Percentiles rank a stretch among this genome's conserved stretches.
These are phyloP conservation scores for Penicillium janthinellum DNA, from an alignment of 2,329 filamentous ascomycete genomes.

Conservation along the genomic window DNA sequence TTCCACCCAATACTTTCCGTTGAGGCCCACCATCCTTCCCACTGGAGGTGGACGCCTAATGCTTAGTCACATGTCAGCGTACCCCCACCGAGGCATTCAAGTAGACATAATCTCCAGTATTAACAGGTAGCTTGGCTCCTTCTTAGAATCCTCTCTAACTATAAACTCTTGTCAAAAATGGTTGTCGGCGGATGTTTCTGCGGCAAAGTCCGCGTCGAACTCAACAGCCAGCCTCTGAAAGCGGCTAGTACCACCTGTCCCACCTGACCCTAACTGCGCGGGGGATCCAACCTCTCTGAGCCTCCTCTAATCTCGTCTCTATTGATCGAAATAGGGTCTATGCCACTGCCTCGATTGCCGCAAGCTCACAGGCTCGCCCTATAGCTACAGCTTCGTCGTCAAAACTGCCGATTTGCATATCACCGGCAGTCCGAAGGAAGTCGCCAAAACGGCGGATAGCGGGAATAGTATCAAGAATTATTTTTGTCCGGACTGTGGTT, in stretches of 20 bases:
- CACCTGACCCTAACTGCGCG: neutral
- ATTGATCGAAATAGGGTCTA: slow-evolving; percentile 28
- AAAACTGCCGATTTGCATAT: slow-evolving; percentile 32
- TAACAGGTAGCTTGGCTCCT: too few relatives aligned
- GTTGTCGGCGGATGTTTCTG: slow-evolving; percentile 40
- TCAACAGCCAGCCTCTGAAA: slow-evolving; percentile 32
- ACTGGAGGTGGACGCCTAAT: too few relatives aligned
- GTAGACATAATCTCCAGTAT: too few relatives aligned
- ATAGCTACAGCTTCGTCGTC: slow-evolving; percentile 35
- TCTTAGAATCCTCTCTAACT: too few relatives aligned
- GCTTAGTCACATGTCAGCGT: too few relatives aligned
- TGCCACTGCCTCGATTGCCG: slow-evolving; percentile 46
- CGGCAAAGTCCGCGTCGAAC: slow-evolving; percentile 39
- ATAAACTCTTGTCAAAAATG: slow-evolving; percentile 23
- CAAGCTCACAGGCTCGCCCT: slow-evolving; percentile 39
- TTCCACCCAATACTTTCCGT: too few relatives aligned
- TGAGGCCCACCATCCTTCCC: too few relatives aligned
- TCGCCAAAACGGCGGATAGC: slow-evolving; percentile 39
- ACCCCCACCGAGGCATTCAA: too few relatives aligned
- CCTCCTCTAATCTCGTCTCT: slow-evolving; percentile 5
- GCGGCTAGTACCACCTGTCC: slow-evolving; percentile 26
- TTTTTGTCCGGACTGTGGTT: slow-evolving; percentile 44
- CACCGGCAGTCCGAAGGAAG: slow-evolving; percentile 37
- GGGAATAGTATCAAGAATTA: slow-evolving; percentile 40
- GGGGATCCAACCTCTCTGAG: neutral